Evolutionary conservation across 1,284 basidiomycete genomes (phyloP).

Genomic region (Moesziomyces sp.): DNA sequence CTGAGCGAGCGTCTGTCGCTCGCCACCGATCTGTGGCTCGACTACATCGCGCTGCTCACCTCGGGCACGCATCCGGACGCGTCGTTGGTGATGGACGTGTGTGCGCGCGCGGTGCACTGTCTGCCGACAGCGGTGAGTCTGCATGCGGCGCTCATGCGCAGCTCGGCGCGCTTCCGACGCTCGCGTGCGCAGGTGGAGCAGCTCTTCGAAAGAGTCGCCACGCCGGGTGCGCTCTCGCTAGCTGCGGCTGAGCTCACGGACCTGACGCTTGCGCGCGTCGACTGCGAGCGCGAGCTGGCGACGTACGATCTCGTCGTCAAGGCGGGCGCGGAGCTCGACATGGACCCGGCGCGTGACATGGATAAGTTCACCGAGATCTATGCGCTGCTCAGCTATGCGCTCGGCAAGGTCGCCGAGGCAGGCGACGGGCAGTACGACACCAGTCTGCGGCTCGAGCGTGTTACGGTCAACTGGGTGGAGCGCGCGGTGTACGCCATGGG

Average conservation of each 20-base stretch:
- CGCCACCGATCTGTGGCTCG: constrained; percentile 57
- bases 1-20: constrained; percentile 21
- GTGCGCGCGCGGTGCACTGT: constrained; percentile 34
- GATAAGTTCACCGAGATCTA: constrained; percentile 62
- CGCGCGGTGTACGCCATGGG: constrained; percentile 43
- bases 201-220: constrained; percentile 38
- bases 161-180: constrained; percentile 38
- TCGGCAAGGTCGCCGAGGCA: constrained; percentile 31
- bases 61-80: constrained; percentile 26
- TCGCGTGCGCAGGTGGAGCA: constrained; percentile 53
- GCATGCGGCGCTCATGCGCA: constrained; percentile 53
- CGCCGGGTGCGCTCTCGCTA: constrained; percentile 24
- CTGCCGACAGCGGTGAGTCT: constrained; percentile 48
- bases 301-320: constrained; percentile 33
- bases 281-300: constrained; percentile 58
- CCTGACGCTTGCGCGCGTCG: constrained; percentile 57
- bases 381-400: constrained; percentile 47
- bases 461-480: constrained; percentile 57
- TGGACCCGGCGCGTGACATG: constrained; percentile 43
- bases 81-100: constrained; percentile 42
- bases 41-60: constrained; percentile 44
- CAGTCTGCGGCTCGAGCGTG: constrained; percentile 38
- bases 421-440: constrained; percentile 29
- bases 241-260: constrained; percentile 42
- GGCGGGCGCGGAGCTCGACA: constrained; percentile 22